Evolutionary conservation across 345 rosid genomes (phyloP).

Genomic region (Clausena lansium): DNA sequence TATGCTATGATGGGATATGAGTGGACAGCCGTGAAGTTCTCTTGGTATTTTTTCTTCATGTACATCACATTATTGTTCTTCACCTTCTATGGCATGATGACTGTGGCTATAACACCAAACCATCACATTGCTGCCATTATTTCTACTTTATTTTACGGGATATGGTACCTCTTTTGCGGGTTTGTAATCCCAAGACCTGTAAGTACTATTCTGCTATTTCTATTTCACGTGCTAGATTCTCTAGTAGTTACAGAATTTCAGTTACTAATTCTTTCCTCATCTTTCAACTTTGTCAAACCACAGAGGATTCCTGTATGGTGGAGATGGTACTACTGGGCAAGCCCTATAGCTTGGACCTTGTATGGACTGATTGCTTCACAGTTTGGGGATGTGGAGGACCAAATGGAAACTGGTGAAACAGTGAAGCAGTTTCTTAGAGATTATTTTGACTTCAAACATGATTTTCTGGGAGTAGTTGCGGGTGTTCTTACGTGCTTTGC

Average conservation of each 20-base stretch:
- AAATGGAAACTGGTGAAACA: slow-evolving; percentile 11
- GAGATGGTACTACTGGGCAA: slow-evolving; percentile 51
- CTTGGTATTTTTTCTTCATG: slow-evolving; percentile 42
- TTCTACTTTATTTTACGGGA: slow-evolving; percentile 29
- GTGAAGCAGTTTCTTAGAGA: slow-evolving; percentile 29
- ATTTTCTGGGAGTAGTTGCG: too few species aligned
- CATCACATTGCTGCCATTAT: slow-evolving; percentile 36
- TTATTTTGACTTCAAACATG: too few species aligned
- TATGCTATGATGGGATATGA: slow-evolving; percentile 43
- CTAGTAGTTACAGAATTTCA: not conserved
- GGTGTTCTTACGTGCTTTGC: slow-evolving; percentile 22
- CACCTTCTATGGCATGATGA: slow-evolving; percentile 51
- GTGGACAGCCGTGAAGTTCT: slow-evolving; percentile 33
- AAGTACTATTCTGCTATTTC: not conserved
- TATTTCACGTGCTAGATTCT: not conserved
- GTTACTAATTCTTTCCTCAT: not conserved
- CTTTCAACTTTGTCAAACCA: too few species aligned
- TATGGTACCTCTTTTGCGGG: slow-evolving; percentile 46
- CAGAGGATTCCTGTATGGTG: slow-evolving; percentile 54
- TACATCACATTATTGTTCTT: slow-evolving; percentile 43
- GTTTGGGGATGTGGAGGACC: slow-evolving; percentile 27
- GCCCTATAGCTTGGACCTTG: slow-evolving; percentile 42
- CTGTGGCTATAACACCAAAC: slow-evolving; percentile 39
- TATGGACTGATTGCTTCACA: slow-evolving; percentile 44
- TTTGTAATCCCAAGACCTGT: slow-evolving; percentile 38